Conservation (phyloP, 2,329 filamentous ascomycete species). For the Alternaria triticimaculans region DNA sequence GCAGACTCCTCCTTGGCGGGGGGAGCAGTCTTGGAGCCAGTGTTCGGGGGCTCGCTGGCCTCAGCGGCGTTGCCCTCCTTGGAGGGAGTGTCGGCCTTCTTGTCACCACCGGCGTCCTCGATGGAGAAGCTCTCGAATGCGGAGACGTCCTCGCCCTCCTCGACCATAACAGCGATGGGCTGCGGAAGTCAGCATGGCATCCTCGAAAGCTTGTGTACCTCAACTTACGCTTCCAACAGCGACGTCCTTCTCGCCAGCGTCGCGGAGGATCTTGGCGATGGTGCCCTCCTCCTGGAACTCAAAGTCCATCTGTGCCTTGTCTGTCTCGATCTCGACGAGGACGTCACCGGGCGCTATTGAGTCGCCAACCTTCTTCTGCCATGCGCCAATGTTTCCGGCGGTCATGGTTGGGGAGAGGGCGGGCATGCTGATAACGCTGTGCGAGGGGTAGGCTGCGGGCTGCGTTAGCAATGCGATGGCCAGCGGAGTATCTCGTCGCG, state of each 20-base stretch:
- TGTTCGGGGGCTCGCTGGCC: conserved; percentile 65
- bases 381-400: conserved; percentile 91
- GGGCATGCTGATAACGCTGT: conserved; percentile 97
- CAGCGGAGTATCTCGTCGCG: background rate
- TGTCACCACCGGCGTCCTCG: conserved; percentile 89
- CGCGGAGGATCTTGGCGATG: conserved; percentile 91
- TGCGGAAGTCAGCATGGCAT: conserved; percentile 52
- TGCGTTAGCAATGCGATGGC: conserved; percentile 39
- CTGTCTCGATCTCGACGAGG: conserved; percentile 96
- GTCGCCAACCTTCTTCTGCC: conserved; percentile 98
- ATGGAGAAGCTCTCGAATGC: conserved; percentile 89
- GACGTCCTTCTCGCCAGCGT: conserved; percentile 92
- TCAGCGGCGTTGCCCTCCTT: conserved; percentile 68
- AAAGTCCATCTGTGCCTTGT: conserved; percentile 99
- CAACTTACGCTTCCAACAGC: conserved; percentile 83
- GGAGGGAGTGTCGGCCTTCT: conserved; percentile 66
- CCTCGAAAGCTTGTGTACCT: background rate
- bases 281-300: conserved; percentile 99
- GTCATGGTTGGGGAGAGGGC: conserved; percentile 98
- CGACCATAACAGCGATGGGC: conserved; percentile 95
- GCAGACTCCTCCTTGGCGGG: conserved; percentile 56
- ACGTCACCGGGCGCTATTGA: conserved; percentile 88
- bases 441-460: conserved; percentile 83
- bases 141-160: conserved; percentile 85
- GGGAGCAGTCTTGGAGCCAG: conserved; percentile 65